Percentiles rank a stretch among this genome's conserved stretches.
These are phyloP conservation scores for Hypsizygus marmoreus DNA, from an alignment of 768 basidiomycete species.

Conservation along the genomic window DNA sequence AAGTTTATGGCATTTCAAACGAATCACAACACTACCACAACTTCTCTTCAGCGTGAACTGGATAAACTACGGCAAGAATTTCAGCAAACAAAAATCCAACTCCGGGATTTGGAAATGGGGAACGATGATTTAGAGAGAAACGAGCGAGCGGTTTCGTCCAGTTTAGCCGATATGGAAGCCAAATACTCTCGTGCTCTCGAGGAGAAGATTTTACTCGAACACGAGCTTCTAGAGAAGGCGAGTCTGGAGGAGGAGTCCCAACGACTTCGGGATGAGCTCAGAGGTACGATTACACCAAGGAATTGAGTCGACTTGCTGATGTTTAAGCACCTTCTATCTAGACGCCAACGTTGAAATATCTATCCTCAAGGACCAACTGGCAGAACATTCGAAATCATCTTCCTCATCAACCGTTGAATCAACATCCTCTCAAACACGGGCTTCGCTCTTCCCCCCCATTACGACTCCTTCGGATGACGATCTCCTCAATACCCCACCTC, in stretches of 20 bases:
- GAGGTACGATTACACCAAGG: too few relatives aligned
- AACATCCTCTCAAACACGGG: constrained; percentile 35
- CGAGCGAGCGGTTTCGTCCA: constrained; percentile 85
- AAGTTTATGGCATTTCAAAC: constrained; percentile 91
- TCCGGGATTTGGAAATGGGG: constrained; percentile 93
- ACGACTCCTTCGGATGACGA: constrained; percentile 51
- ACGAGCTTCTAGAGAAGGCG: constrained; percentile 91
- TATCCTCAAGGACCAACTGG: constrained; percentile 77
- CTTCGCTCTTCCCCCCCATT: constrained; percentile 27
- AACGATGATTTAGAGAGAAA: constrained; percentile 97
- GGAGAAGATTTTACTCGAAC: constrained; percentile 96
- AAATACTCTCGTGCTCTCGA: constrained; percentile 91
- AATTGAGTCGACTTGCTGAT: neutral
- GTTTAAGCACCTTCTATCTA: constrained; percentile 31
- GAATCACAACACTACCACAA: constrained; percentile 85
- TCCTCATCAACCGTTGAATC: constrained; percentile 25
- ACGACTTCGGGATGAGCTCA: constrained; percentile 86
- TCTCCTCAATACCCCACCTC: constrained; percentile 58
- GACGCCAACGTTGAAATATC: constrained; percentile 85
- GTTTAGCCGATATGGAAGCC: constrained; percentile 79
- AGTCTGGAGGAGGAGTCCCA: constrained; percentile 89
- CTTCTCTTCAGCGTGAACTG: constrained; percentile 89
- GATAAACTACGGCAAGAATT: constrained; percentile 79
- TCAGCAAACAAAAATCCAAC: constrained; percentile 68
- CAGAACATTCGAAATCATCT: constrained; percentile 34